Evolutionary conservation across 1,284 basidiomycete species (phyloP).

Genomic region (Heliocybe sulcata): DNA sequence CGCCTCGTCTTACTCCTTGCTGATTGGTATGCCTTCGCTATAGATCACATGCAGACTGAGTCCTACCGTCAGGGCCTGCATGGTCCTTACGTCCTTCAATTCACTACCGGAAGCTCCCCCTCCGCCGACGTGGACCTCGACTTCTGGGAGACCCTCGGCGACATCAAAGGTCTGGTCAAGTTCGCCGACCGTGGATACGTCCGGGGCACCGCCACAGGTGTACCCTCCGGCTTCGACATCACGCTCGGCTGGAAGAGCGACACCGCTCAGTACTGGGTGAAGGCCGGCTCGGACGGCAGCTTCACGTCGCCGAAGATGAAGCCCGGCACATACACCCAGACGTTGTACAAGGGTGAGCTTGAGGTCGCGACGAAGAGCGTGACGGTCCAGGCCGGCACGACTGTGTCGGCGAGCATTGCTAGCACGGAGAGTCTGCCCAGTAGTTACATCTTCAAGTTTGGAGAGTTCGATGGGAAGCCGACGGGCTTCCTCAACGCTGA

Average conservation of each 20-base stretch:
- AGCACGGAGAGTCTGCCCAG: conserved; percentile 5
- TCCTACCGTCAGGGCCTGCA: conserved; percentile 36
- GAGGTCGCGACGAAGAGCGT: conserved; percentile 9
- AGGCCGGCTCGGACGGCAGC: conserved; percentile 21
- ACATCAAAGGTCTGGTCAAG: conserved; percentile 21
- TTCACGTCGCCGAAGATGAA: conserved; percentile 34
- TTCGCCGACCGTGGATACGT: conserved; percentile 26
- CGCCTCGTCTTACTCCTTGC: not conserved
- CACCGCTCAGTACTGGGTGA: conserved; percentile 30
- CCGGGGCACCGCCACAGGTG: conserved; percentile 26
- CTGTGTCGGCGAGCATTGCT: conserved; percentile 4
- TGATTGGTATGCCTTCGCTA: conserved; percentile 22
- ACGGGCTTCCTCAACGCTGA: conserved; percentile 33
- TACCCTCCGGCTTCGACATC: conserved; percentile 20
- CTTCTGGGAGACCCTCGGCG: conserved; percentile 27
- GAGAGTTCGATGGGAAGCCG: conserved; percentile 33
- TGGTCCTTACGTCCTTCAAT: conserved; percentile 34
- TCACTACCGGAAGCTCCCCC: conserved; percentile 34
- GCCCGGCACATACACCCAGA: conserved; percentile 34
- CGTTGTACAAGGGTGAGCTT: conserved; percentile 10
- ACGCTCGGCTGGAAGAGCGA: conserved; percentile 25
- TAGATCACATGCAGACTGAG: conserved; percentile 5
- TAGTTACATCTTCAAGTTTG: conserved; percentile 29
- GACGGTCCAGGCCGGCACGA: not conserved
- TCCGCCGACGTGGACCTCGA: conserved; percentile 20